Evolutionary conservation across 306 rosid genomes (phyloP).

Genomic region (Vigna hirtella): DNA sequence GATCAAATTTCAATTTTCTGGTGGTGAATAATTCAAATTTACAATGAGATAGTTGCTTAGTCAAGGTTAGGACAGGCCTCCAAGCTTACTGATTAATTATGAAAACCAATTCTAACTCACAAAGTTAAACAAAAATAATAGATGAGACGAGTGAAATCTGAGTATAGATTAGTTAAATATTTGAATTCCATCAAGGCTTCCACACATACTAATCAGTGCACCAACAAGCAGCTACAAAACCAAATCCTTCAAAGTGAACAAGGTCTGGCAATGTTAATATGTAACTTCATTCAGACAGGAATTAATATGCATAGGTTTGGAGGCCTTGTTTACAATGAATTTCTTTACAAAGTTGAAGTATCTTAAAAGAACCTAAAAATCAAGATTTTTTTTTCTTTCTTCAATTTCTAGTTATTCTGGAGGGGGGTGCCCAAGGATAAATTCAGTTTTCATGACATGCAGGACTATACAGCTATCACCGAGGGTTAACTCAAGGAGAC

Average conservation of each 20-base stretch:
- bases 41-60: not conserved
- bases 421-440: conserved; percentile 17
- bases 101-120: not conserved
- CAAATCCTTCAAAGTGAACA: conserved; percentile 25
- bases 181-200: conserved; percentile 17
- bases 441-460: conserved; percentile 27
- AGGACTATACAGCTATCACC: conserved; percentile 32
- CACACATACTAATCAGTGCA: conserved; percentile 35
- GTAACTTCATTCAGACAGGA: conserved; percentile 17
- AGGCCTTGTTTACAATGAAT: conserved; percentile 39
- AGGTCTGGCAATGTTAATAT: conserved; percentile 21
- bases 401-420: not conserved
- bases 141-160: conserved; percentile 4
- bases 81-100: not conserved
- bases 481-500: conserved; percentile 47
- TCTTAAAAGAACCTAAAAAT: conserved; percentile 26
- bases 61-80: not conserved
- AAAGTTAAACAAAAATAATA: conserved; percentile 7
- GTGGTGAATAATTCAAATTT: not conserved
- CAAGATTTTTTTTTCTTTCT: conserved; percentile 10
- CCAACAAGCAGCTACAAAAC: conserved; percentile 9
- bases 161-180: conserved; percentile 8
- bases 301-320: conserved; percentile 40
- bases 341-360: conserved; percentile 13
- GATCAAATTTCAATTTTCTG: not conserved